Evolutionary conservation across 495 filamentous ascomycete species (phyloP).

Genomic region (Penicillium riverlandense): DNA sequence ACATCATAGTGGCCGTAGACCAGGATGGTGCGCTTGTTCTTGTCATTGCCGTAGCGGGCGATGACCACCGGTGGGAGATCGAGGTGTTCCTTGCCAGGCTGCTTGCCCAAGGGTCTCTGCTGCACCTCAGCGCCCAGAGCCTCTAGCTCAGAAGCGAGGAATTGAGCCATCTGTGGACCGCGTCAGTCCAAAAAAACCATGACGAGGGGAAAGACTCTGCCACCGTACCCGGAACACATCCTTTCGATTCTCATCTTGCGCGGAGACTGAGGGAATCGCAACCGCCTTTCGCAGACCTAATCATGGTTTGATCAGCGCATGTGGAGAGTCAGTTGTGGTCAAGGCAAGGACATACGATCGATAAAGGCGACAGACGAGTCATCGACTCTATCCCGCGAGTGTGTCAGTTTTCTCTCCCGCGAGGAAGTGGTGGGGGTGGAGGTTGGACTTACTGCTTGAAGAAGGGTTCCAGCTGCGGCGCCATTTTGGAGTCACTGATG

Average conservation of each 20-base stretch:
- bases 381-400: slow-evolving; percentile 55
- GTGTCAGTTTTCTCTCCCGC: neutral
- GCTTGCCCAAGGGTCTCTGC: slow-evolving; percentile 75
- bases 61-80: slow-evolving; percentile 89
- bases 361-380: slow-evolving; percentile 74
- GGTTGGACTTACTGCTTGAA: slow-evolving; percentile 60
- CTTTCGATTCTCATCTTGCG: slow-evolving; percentile 76
- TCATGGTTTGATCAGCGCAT: slow-evolving; percentile 4
- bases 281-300: slow-evolving; percentile 76
- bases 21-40: slow-evolving; percentile 86
- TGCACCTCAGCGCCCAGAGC: slow-evolving; percentile 80
- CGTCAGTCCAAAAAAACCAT: neutral
- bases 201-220: neutral
- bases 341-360: slow-evolving; percentile 49
- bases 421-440: neutral
- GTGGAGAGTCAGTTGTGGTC: neutral
- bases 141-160: slow-evolving; percentile 73
- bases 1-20: slow-evolving; percentile 99
- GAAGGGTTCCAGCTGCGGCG: slow-evolving; percentile 73
- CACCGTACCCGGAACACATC: slow-evolving; percentile 69
- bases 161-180: slow-evolving; percentile 75
- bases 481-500: slow-evolving; percentile 59
- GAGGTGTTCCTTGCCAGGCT: slow-evolving; percentile 82
- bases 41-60: slow-evolving; percentile 83
- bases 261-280: slow-evolving; percentile 91